phyloP scores from a whole-genome alignment of 106 monocot genomes.

The Triglochin maritima region DNA sequence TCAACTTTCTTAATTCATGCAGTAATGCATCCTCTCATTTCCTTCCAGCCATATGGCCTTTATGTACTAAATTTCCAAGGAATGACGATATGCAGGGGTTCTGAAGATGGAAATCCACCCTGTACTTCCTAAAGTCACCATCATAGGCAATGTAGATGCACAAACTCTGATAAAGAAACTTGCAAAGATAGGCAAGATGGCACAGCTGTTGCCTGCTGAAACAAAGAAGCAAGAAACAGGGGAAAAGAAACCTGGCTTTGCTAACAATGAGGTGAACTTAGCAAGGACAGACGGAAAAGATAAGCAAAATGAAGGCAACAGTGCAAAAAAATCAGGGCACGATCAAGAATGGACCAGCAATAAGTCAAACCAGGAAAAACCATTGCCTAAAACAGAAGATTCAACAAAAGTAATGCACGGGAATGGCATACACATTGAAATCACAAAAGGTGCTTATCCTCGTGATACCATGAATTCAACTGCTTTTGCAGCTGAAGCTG shows the following conservation, averaged over 20 bases:
- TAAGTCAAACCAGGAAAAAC: neutral
- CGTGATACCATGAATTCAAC: neutral
- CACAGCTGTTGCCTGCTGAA: conserved; percentile 27
- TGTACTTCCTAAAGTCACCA: conserved; percentile 57
- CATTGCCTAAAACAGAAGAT: neutral
- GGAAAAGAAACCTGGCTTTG: conserved; percentile 1
- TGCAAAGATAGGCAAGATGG: conserved; percentile 48
- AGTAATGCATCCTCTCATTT: neutral
- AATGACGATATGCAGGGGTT: conserved; percentile 33
- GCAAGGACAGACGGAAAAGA: conserved; percentile 1
- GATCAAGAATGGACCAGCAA: neutral
- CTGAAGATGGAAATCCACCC: conserved; percentile 76
- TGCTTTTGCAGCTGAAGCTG: conserved; percentile 3
- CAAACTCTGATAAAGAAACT: conserved; percentile 49
- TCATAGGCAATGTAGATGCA: conserved; percentile 45
- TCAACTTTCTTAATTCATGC: neutral
- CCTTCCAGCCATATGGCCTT: neutral
- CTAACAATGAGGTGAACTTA: neutral
- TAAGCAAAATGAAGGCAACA: conserved; percentile 5
- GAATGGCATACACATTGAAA: neutral
- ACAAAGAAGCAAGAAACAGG: conserved; percentile 5
- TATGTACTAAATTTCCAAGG: neutral
- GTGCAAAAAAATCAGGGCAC: neutral
- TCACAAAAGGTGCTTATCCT: neutral
- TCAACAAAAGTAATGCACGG: neutral